Percentiles rank a stretch among this genome's conserved stretches.
phyloP scores from a whole-genome alignment of 371 early-diverging fungal genomes.

The Vairimorpha apis region DNA sequence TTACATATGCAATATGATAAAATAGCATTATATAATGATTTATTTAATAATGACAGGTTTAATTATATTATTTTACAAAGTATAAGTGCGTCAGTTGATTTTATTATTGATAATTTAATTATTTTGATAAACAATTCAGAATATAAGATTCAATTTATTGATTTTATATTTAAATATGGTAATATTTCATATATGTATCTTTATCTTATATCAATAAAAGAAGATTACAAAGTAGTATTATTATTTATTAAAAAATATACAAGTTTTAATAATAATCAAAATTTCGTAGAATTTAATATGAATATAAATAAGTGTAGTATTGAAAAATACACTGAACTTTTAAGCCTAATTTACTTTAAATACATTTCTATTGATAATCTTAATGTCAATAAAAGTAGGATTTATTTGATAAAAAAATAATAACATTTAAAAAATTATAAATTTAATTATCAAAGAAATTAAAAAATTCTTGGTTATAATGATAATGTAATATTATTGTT shows the following conservation, averaged over 20 bases:
- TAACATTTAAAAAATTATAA: neutral
- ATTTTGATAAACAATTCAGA: slow-evolving; percentile 14
- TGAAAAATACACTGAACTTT: slow-evolving; percentile 5
- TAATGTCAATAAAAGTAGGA: neutral
- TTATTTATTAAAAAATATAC: no score
- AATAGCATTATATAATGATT: neutral
- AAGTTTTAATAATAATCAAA: no score
- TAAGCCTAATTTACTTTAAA: neutral
- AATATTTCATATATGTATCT: slow-evolving; percentile 27
- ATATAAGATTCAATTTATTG: slow-evolving; percentile 13
- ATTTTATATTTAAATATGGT: slow-evolving; percentile 13
- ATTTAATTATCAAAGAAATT: neutral
- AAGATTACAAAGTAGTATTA: neutral
- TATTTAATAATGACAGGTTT: neutral
- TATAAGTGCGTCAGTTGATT: neutral
- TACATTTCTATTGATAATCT: neutral
- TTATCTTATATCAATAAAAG: slow-evolving; percentile 14
- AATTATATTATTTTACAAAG: neutral
- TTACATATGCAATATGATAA: neutral
- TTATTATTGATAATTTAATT: neutral
- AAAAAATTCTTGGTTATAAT: neutral
- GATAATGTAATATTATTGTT: neutral
- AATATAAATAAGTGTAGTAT: neutral
- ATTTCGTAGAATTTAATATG: neutral
- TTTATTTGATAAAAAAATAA: neutral